Evolutionary conservation across 2,329 filamentous ascomycete species (phyloP).

Genomic region (Leptodontidium sp.): DNA sequence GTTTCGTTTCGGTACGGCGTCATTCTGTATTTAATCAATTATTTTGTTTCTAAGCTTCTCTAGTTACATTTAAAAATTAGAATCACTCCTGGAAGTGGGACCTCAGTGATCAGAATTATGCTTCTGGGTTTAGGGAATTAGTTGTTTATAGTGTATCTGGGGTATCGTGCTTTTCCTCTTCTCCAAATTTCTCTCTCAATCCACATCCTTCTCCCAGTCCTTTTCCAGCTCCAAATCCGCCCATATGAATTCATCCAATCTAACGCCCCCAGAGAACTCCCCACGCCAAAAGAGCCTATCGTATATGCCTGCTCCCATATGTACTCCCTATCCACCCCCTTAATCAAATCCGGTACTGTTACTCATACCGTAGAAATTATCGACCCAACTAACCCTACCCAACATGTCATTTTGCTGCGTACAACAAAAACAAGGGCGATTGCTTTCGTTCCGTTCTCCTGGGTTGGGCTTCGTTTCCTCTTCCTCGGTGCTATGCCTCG

Average conservation of each 20-base stretch:
- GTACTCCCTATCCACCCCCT: background rate
- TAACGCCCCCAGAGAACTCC: background rate
- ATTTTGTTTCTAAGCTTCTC: too few species aligned
- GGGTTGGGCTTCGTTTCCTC: too few species aligned
- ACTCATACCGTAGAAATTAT: background rate
- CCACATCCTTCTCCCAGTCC: background rate
- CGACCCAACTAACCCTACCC: background rate
- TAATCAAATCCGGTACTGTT: background rate
- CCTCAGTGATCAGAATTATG: too few species aligned
- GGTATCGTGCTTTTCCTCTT: conserved; percentile 1
- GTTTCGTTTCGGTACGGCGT: too few species aligned
- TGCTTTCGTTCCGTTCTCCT: background rate
- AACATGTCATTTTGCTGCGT: background rate
- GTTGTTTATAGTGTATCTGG: background rate
- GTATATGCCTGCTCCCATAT: background rate
- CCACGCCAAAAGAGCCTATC: background rate
- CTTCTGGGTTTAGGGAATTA: background rate
- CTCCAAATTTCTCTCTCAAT: background rate
- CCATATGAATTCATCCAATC: background rate
- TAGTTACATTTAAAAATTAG: too few species aligned
- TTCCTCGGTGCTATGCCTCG: too few species aligned
- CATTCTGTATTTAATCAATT: too few species aligned
- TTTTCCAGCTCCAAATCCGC: background rate
- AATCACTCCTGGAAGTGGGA: too few species aligned
- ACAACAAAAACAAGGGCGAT: background rate